These are phyloP conservation scores for Cladosporium velox DNA, from an alignment of 2,329 filamentous ascomycete genomes.

Conservation along the genomic window DNA sequence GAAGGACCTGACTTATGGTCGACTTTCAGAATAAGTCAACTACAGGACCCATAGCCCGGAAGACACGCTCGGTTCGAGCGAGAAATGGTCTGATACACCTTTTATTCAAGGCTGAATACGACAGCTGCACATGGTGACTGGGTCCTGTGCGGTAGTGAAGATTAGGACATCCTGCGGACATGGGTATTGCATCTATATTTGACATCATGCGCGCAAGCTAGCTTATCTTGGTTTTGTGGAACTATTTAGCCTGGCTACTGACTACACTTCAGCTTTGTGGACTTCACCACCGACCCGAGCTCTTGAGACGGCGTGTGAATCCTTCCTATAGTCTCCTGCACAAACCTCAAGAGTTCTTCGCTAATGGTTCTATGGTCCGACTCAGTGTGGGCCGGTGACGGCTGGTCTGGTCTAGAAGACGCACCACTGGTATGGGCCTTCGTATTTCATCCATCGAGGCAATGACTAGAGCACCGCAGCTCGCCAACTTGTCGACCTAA, in stretches of 20 bases:
- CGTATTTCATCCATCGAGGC: not conserved
- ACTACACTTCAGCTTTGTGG: not conserved
- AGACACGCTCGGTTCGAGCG: not conserved
- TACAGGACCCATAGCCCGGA: not conserved
- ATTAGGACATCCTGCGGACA: not conserved
- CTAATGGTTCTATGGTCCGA: not conserved
- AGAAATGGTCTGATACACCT: not conserved
- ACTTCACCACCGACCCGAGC: not conserved
- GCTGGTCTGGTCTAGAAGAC: not conserved
- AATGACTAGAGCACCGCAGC: not conserved
- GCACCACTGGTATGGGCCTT: not conserved
- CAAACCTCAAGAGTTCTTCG: not conserved
- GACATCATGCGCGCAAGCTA: not conserved
- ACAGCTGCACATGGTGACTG: not conserved
- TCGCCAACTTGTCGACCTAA: not conserved
- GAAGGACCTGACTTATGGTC: not conserved
- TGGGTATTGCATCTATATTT: not conserved
- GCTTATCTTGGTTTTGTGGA: not conserved
- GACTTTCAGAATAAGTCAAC: not conserved
- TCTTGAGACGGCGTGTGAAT: not conserved
- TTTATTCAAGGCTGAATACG: not conserved
- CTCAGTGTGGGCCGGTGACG: not conserved
- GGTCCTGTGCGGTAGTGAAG: not conserved
- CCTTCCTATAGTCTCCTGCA: not conserved
- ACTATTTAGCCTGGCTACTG: not conserved